Evolutionary conservation across 164 flowering plant species (phyloP), one percentile per base, ranked within the genome.

Genomic region (Annona cherimola): DNA sequence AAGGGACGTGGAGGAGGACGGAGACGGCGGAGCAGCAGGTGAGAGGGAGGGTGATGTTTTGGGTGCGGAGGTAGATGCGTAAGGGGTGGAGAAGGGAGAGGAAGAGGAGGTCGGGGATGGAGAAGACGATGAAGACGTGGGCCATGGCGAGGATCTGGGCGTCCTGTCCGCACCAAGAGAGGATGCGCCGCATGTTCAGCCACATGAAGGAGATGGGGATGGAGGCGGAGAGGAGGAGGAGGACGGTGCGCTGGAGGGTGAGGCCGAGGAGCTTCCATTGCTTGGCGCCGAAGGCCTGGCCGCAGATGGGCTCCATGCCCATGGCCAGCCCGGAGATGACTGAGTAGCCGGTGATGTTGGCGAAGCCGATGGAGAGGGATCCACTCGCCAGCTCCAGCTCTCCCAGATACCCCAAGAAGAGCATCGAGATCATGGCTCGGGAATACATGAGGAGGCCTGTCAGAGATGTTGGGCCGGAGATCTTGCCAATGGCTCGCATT

Each of bases 281-380:
- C 67, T 88, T 85, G 0, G 97, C 97, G 2, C 97, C 97, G 35
- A 86, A 88, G 67, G 98, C 97, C 81, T 94, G 98, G 6, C 94
- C 97, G 67, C 98, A 94, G 65, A 94, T 89, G 71, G 98, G 98
- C 76, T 94, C 98, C 98, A 94, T 91, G 59, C 98, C 98, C 98
- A 94, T 89, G 72, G 98, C 94, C 43, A 94, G 66, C 11, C 98
- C 98, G 16, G 96, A 89, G 78, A 94, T 81, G 39, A 94, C 90
- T 3, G 98, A 94, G 86, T 94, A 94, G 55, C 98, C 98, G 16
- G 98, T 94, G 74, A 94, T 94, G 78, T 94, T 94, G 1, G 98
- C 96, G 63, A 94, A 87, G 61, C 97, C 98, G 45, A 94, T 90
- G 42, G 97, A 78, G n/a, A 94, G 86, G 4, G 98, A 88, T 40